Evolutionary conservation across 306 rosid species (phyloP), one percentile per base, ranked within the genome.

Genomic region (Casuarina cunninghamiana): DNA sequence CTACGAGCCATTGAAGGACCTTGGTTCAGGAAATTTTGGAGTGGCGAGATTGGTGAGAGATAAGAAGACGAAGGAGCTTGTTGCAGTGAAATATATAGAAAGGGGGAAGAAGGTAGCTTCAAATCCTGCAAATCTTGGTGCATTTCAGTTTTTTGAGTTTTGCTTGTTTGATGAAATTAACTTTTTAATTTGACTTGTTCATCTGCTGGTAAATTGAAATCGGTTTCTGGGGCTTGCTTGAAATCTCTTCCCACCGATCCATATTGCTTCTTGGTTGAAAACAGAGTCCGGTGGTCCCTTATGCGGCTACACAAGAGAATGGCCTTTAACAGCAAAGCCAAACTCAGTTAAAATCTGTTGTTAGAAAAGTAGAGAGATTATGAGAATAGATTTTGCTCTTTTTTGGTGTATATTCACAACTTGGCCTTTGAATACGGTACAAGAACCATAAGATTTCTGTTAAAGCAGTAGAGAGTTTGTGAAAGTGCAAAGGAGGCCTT

Each of bases 1-100:
- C 41, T 95, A 89, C 45, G 96, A 95, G 83, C 60, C 89, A 63
- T 2, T 95, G 83, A 87, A 84, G 88, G 97, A 93, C 10, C 89
- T 95, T 84, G 99, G 97, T 80, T 86, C 93, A 2, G 99, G 99
- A 55, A 88, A 88, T 79, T 93, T 88, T 46, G 99, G 93, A 71
- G 99, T 91, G 81, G 93, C 97, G 1, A 93, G 80, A 88, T 87
- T 95, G 85, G 99, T 89, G 45, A 91, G 89, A 77, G 89, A 95
- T 79, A 95, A 83, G 86, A 90, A 70, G 15, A 93, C 97, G 0
- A 88, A 73, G 53, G 94, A 95, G 51, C 97, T 89, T 81, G 93
- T 93, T 80, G 99, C 99, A 1, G 88, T 95, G 77, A 95, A 95
- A 77, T 95, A 88, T 89, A 91, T 91, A 72, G 87, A 88, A 84